Base-by-base conservation (phyloP, 2,329 filamentous ascomycete species). In the Corinectria fuckeliana region DNA sequence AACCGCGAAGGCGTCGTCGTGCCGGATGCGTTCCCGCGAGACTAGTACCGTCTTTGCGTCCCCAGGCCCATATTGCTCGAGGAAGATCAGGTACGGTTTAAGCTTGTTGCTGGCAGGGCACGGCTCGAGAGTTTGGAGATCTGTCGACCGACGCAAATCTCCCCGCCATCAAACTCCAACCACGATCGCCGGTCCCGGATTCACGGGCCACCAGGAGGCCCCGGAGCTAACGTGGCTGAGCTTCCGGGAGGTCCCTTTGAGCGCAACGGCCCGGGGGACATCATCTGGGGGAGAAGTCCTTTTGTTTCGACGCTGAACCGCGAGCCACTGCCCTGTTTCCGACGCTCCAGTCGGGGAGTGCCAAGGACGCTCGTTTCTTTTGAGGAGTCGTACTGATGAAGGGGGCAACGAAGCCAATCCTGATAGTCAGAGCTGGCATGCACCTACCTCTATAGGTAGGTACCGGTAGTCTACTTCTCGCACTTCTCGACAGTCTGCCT, bases 101-200 rank as follows among this genome's bases (percentile, higher is more conserved):
- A 36, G n/a, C n/a, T n/a, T n/a, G n/a, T n/a, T n/a, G 32, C 18
- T 36, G 32, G 18, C 32, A 16, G n/a, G 32, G n/a, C n/a, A n/a
- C 32, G 16, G 2, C 32, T 34, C 32, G 32, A 26, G 36, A 56
- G 47, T 39, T 18, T 50, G 53, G 57, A 48, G 64, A 68, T 67
- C 57, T 58, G 26, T 50, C 50, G 26, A n/a, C 50, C 50, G 26
- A n/a, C 50, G 41, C 10, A 54, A 50, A 47, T 41, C 56, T 64
- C 61, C n/a, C n/a, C n/a, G n/a, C n/a, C 54, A 62, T 65, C 57
- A 9, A 36, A 36, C 32, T 2, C 18, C 32, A 7, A 18, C 9
- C 16, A 14, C 26, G 58, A 67, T 70, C 63, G 67, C 58, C 57
- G 65, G 45, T 64, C 62, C 65, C 64, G 51, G 62, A 52, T 65